A percentile compares a stretch with the other conserved stretches of the same genome.
phyloP scores from a whole-genome alignment of 139 green algal genomes.

The Medakamo hakoo region DNA sequence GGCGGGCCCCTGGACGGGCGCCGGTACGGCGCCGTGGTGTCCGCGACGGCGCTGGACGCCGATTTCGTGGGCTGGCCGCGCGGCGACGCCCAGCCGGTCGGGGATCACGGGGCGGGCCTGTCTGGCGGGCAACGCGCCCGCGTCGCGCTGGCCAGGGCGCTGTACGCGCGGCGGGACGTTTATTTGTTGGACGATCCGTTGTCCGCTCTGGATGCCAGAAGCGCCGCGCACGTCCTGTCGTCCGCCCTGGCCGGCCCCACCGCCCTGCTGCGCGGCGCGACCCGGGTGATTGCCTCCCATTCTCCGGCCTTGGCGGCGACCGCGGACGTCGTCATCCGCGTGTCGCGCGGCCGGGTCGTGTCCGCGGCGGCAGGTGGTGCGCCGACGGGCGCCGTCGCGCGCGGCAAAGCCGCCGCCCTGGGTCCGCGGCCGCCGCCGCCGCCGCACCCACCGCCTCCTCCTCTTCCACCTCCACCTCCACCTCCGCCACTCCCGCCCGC shows the following conservation, averaged over 20 bases:
- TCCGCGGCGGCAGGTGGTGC: constrained; percentile 8
- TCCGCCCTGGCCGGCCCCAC: constrained; percentile 23
- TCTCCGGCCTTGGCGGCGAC: constrained; percentile 6
- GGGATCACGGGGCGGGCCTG: constrained; percentile 31
- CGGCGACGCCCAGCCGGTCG: constrained; percentile 27
- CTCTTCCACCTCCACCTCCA: too few relatives aligned
- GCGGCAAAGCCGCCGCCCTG: too few relatives aligned
- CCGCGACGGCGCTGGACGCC: constrained; percentile 32
- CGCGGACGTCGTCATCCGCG: constrained; percentile 20
- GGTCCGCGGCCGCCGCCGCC: too few relatives aligned
- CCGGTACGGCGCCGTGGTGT: constrained; percentile 35
- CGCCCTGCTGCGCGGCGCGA: constrained; percentile 16
- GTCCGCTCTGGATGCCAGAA: constrained; percentile 40
- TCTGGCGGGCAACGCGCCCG: constrained; percentile 36
- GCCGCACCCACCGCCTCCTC: constrained; percentile 1
- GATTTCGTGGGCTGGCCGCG: constrained; percentile 34
- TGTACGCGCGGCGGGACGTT: constrained; percentile 37
- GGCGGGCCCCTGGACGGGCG: constrained; percentile 12
- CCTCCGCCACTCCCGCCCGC: too few relatives aligned
- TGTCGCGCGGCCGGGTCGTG: constrained; percentile 15
- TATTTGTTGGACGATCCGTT: constrained; percentile 48
- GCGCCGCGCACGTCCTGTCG: constrained; percentile 17
- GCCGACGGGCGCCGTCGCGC: neutral
- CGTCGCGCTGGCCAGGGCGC: constrained; percentile 36
- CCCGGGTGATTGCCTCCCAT: constrained; percentile 33